A percentile compares a stretch with the other conserved stretches of the same genome.
Evolutionary conservation across 768 basidiomycete genomes (phyloP).

Genomic region (Tubosaeta sp.): DNA sequence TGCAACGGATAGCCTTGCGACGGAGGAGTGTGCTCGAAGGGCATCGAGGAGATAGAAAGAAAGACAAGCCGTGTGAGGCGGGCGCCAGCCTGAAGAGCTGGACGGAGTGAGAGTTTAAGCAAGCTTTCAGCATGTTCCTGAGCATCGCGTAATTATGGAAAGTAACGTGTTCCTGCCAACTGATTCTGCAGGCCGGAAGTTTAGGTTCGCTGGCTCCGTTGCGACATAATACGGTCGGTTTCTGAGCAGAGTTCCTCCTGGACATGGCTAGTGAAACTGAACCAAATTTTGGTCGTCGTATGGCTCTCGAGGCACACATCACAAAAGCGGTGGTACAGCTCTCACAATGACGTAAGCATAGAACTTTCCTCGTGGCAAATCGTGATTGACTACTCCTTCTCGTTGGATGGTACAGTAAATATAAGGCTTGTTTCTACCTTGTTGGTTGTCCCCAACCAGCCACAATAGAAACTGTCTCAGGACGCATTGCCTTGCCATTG

Average conservation of each 20-base stretch:
- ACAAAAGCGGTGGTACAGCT: not conserved
- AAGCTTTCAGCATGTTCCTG: not conserved
- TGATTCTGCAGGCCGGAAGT: not conserved
- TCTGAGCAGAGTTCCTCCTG: not conserved
- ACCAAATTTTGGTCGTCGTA: no score
- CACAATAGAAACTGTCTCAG: not conserved
- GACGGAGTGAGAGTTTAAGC: not conserved
- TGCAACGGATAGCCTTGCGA: conserved; percentile 16
- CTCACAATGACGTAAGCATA: not conserved
- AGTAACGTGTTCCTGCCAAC: not conserved
- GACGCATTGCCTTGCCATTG: not conserved
- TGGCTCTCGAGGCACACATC: not conserved
- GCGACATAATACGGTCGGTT: not conserved
- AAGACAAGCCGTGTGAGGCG: not conserved
- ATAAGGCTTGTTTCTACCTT: conserved; percentile 1
- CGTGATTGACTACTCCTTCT: conserved; percentile 13
- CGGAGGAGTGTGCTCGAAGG: not conserved
- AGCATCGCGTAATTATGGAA: not conserved
- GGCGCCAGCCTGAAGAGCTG: not conserved
- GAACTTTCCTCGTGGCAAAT: not conserved
- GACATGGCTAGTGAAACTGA: not conserved
- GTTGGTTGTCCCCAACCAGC: not conserved
- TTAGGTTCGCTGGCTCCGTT: not conserved
- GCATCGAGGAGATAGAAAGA: not conserved
- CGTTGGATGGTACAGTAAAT: conserved; percentile 4